Evolutionary conservation across 768 basidiomycete genomes (phyloP).

Genomic region (Dictyophora rubrovolvata): DNA sequence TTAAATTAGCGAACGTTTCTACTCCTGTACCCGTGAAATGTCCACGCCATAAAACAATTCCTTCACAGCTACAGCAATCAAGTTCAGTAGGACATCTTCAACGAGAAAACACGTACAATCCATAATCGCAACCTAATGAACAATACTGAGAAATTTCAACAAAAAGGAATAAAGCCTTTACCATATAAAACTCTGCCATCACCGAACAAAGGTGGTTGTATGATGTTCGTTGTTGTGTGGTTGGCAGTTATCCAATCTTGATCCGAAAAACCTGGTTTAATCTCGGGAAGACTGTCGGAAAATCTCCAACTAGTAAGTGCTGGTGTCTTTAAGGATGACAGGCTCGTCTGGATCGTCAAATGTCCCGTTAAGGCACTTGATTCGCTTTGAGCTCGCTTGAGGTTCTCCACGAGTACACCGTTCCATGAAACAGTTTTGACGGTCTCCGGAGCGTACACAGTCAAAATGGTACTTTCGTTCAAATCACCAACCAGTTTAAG

Average conservation of each 20-base stretch:
- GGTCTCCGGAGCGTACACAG: slow-evolving; percentile 48
- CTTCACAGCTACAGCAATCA: slow-evolving; percentile 56
- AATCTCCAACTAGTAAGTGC: slow-evolving; percentile 62
- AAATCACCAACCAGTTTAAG: slow-evolving; percentile 64
- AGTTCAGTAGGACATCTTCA: slow-evolving; percentile 5
- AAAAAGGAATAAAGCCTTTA: background rate
- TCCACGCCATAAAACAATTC: slow-evolving; percentile 71
- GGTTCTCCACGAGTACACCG: slow-evolving; percentile 30
- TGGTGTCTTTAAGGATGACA: background rate
- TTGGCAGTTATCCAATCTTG: slow-evolving; percentile 54
- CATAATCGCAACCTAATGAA: slow-evolving; percentile 54
- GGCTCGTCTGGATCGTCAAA: slow-evolving; percentile 19
- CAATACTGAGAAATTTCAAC: background rate
- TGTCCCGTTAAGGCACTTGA: slow-evolving; percentile 41
- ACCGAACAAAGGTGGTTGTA: slow-evolving; percentile 57
- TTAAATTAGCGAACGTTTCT: slow-evolving; percentile 39
- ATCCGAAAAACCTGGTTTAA: slow-evolving; percentile 48
- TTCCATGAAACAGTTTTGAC: slow-evolving; percentile 64
- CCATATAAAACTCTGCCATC: slow-evolving; percentile 74
- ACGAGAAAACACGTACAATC: slow-evolving; percentile 43
- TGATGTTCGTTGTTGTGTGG: slow-evolving; percentile 65
- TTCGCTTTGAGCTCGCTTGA: background rate
- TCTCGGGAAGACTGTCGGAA: slow-evolving; percentile 67
- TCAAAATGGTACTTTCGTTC: slow-evolving; percentile 45
- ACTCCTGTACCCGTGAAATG: slow-evolving; percentile 57